Percentiles rank a stretch among this genome's conserved stretches.
These are phyloP conservation scores for Seiridium cupressi DNA, from an alignment of 2,329 filamentous ascomycete species.

Conservation along the genomic window DNA sequence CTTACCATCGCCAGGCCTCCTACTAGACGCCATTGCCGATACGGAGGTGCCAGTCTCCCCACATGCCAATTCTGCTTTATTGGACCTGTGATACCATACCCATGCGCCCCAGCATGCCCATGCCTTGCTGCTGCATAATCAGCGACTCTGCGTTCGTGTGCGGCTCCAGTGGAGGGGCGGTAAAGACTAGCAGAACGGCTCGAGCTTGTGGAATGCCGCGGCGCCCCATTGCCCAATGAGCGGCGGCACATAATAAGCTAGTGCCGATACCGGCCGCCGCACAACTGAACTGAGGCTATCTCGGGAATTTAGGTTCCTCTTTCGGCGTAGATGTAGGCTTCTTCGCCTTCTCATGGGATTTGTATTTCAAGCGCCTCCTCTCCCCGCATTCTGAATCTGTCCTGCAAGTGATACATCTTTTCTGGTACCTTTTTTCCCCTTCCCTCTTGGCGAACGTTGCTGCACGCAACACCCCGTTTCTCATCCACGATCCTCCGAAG, in stretches of 20 bases:
- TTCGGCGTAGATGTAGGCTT: neutral
- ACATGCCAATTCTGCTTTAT: neutral
- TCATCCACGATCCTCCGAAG: neutral
- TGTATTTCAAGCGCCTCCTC: neutral
- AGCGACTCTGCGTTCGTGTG: neutral
- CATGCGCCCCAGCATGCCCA: too few relatives aligned
- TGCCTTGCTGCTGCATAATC: neutral
- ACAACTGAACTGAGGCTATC: neutral
- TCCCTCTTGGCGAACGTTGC: too few relatives aligned
- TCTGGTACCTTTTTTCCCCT: too few relatives aligned
- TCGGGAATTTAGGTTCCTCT: constrained; percentile 1
- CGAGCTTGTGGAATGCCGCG: neutral
- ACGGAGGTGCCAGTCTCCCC: neutral
- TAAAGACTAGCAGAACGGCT: neutral
- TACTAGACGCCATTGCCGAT: constrained; percentile 2
- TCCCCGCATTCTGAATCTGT: neutral
- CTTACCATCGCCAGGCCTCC: constrained; percentile 1
- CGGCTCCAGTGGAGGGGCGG: neutral
- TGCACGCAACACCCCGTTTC: too few relatives aligned
- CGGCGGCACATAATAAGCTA: neutral
- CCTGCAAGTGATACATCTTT: too few relatives aligned
- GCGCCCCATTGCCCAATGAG: constrained; percentile 4
- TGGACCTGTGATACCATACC: neutral
- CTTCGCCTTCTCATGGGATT: neutral
- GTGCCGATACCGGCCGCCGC: neutral